These are phyloP conservation scores for Trichoderma erinaceum DNA, from an alignment of 495 filamentous ascomycete species.

Conservation along the genomic window DNA sequence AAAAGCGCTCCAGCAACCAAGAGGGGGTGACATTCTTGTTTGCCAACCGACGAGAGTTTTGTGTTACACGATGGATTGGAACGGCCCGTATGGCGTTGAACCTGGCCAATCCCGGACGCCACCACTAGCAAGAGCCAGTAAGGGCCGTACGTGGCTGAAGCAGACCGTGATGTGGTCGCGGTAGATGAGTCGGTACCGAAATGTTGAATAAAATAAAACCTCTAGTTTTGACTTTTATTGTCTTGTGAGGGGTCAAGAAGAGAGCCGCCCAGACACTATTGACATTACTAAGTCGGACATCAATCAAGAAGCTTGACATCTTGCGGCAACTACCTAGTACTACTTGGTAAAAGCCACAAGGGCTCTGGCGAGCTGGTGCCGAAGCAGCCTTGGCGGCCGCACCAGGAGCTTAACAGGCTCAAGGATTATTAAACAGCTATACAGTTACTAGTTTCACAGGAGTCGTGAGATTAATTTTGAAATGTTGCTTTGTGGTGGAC, in stretches of 20 bases:
- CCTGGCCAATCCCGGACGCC: background rate
- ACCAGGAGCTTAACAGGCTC: background rate
- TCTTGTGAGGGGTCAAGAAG: no score
- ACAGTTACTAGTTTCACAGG: background rate
- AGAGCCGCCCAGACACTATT: no score
- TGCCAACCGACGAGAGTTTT: background rate
- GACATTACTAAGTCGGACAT: no score
- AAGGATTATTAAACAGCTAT: background rate
- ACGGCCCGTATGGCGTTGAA: background rate
- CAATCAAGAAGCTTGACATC: no score
- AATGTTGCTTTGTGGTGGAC: no score
- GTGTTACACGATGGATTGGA: conserved; percentile 11
- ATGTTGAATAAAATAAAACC: no score
- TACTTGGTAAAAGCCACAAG: background rate
- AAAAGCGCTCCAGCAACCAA: background rate
- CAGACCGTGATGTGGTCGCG: background rate
- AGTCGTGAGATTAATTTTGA: no score
- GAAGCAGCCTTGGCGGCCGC: background rate
- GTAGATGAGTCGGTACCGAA: background rate
- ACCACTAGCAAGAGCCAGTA: background rate
- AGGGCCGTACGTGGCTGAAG: background rate
- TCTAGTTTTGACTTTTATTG: no score
- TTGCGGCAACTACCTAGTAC: no score
- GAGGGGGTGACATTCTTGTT: background rate
- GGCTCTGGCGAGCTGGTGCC: background rate